A percentile compares a stretch with the other conserved stretches of the same genome.
phyloP scores from a whole-genome alignment of 164 flowering plant species.

The Nymphaea thermarum region DNA sequence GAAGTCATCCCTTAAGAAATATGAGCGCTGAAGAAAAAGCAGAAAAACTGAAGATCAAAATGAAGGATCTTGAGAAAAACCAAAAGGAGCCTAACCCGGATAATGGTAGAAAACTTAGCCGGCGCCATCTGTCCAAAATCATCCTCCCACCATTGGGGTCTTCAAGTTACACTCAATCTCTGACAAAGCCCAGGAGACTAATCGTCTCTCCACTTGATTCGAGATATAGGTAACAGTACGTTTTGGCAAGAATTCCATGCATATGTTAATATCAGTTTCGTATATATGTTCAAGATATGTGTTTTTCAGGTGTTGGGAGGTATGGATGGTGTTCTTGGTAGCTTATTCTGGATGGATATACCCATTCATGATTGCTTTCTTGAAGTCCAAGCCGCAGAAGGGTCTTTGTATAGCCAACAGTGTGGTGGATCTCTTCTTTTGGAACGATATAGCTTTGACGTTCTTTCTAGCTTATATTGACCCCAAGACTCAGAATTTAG shows the following conservation, averaged over 20 bases:
- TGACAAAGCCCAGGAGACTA: conserved; percentile 23
- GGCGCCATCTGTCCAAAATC: conserved; percentile 53
- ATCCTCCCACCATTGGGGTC: conserved; percentile 80
- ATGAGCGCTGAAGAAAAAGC: no score
- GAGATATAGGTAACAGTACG: conserved; percentile 54
- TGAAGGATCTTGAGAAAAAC: no score
- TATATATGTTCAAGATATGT: neutral
- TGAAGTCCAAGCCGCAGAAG: conserved; percentile 22
- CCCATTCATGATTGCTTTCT: conserved; percentile 74
- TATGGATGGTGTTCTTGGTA: conserved; percentile 60
- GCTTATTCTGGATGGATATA: conserved; percentile 70
- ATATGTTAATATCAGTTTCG: neutral
- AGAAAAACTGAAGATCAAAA: no score
- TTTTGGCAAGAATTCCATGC: neutral
- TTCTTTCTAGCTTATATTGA: conserved; percentile 76
- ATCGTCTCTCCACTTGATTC: conserved; percentile 67
- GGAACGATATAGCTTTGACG: conserved; percentile 55
- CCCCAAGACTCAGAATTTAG: conserved; percentile 51
- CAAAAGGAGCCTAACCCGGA: no score
- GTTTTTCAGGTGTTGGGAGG: conserved; percentile 72
- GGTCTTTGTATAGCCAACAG: conserved; percentile 49
- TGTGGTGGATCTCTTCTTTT: conserved; percentile 59
- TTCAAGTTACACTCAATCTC: conserved; percentile 26
- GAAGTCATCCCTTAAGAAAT: no score
- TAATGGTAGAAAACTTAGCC: conserved; percentile 5